A percentile compares a stretch with the other conserved stretches of the same genome.
phyloP scores from a whole-genome alignment of 2,329 filamentous ascomycete genomes.

The Botrytis galanthina region DNA sequence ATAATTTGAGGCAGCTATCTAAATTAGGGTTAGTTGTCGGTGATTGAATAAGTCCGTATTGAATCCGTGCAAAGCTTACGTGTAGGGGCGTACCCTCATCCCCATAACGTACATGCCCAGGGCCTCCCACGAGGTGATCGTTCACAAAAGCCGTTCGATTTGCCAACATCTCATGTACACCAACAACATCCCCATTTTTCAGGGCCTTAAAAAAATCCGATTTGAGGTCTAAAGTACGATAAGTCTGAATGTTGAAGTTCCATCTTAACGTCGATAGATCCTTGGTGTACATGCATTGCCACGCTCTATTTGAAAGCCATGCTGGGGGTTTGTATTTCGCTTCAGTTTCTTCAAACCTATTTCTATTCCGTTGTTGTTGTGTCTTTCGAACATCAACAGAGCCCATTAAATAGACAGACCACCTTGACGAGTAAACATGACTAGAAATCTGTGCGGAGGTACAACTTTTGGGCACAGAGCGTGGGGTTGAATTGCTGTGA shows the following conservation, averaged over 20 bases:
- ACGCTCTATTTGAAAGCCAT: constrained; percentile 17
- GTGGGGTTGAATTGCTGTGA: not conserved
- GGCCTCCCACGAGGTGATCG: not conserved
- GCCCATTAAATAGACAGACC: not conserved
- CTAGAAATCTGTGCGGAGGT: not conserved
- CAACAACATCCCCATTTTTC: not conserved
- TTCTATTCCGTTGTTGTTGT: not conserved
- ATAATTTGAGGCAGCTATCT: not conserved
- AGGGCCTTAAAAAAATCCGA: constrained; percentile 11
- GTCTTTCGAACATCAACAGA: not conserved
- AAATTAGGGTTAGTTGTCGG: not conserved
- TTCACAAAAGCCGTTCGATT: constrained; percentile 15
- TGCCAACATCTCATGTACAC: constrained; percentile 17
- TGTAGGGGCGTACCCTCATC: not conserved
- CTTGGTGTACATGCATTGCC: not conserved
- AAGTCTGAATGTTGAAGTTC: constrained; percentile 9
- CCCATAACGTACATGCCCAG: too few species aligned
- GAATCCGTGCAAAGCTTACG: not conserved
- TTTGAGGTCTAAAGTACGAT: not conserved
- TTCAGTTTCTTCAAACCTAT: not conserved
- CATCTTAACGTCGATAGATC: constrained; percentile 9
- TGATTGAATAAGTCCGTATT: not conserved
- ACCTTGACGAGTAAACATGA: not conserved
- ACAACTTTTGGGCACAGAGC: not conserved
- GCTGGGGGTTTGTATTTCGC: constrained; percentile 19